Percentiles rank a stretch among this genome's conserved stretches.
These are phyloP conservation scores for Globisporangium nunn DNA, from an alignment of 352 stramenopile species.

Conservation along the genomic window DNA sequence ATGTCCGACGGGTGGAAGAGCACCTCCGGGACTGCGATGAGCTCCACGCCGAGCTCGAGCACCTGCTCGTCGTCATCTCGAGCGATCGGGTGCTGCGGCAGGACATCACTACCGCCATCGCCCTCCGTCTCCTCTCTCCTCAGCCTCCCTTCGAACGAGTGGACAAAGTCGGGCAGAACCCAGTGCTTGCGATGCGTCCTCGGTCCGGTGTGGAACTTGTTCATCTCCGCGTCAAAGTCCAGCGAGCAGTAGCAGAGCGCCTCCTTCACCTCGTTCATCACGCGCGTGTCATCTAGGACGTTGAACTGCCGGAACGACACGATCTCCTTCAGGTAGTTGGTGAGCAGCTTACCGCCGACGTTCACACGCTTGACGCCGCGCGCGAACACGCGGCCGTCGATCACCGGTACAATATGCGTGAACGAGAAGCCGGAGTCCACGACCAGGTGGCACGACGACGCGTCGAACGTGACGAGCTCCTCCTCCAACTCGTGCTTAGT, in stretches of 20 bases:
- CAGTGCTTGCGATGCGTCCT: slow-evolving; percentile 45
- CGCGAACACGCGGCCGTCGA: slow-evolving; percentile 48
- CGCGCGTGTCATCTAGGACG: slow-evolving; percentile 87
- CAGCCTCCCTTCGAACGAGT: slow-evolving; percentile 49
- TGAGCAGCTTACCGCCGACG: slow-evolving; percentile 94
- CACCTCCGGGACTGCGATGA: slow-evolving; percentile 86
- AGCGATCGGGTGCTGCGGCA: not conserved
- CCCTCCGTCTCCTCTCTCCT: slow-evolving; percentile 4
- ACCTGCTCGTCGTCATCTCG: slow-evolving; percentile 45
- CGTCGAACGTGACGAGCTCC: slow-evolving; percentile 19
- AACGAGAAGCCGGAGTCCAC: slow-evolving; percentile 95
- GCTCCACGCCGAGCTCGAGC: slow-evolving; percentile 82
- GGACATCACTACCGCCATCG: slow-evolving; percentile 1
- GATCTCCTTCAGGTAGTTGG: slow-evolving; percentile 96
- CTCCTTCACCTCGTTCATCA: slow-evolving; percentile 86
- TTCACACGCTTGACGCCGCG: slow-evolving; percentile 74
- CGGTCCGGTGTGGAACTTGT: slow-evolving; percentile 25
- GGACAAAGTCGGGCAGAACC: slow-evolving; percentile 80
- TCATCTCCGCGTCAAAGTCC: slow-evolving; percentile 79
- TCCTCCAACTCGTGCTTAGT: not conserved
- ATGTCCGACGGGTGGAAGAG: slow-evolving; percentile 91
- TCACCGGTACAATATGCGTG: slow-evolving; percentile 91
- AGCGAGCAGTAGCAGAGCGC: slow-evolving; percentile 86
- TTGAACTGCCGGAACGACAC: slow-evolving; percentile 95
- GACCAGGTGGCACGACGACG: slow-evolving; percentile 63